These are phyloP conservation scores for Phytophthora melonis DNA, from an alignment of 352 stramenopile species.

Conservation along the genomic window DNA sequence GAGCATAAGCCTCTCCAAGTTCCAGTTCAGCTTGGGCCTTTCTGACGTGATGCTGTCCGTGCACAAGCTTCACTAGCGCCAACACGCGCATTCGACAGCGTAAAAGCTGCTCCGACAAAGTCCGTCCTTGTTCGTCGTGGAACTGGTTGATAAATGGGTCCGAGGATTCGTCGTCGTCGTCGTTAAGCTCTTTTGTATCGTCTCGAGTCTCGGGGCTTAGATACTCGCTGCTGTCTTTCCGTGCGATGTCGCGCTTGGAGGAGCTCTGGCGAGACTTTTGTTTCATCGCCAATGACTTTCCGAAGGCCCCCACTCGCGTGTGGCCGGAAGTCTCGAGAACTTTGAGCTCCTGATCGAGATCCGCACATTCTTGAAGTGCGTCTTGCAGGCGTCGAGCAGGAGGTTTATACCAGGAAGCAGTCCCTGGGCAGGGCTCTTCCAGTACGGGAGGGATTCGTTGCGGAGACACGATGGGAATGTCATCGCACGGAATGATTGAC, in stretches of 20 bases:
- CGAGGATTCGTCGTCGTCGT: constrained; percentile 46
- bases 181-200: constrained; percentile 13
- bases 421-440: background rate
- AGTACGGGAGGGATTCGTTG: constrained; percentile 17
- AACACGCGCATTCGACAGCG: constrained; percentile 63
- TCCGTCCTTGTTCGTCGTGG: constrained; percentile 62
- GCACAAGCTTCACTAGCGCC: constrained; percentile 60
- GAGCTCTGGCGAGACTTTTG: constrained; percentile 6
- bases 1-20: constrained; percentile 62
- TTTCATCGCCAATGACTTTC: constrained; percentile 54
- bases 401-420: constrained; percentile 27
- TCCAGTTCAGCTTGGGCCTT: constrained; percentile 61
- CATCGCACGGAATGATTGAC: constrained; percentile 20
- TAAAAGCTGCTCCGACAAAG: constrained; percentile 71
- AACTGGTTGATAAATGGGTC: constrained; percentile 73
- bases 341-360: constrained; percentile 58
- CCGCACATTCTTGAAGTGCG: constrained; percentile 31
- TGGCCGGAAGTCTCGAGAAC: constrained; percentile 75
- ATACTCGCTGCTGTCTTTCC: background rate
- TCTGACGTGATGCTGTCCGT: constrained; percentile 46
- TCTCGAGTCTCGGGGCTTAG: background rate
- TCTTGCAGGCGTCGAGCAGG: constrained; percentile 34
- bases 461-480: constrained; percentile 30
- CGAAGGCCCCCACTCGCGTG: constrained; percentile 64
- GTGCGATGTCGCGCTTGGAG: constrained; percentile 1